Conservation (phyloP, 2,329 filamentous ascomycete genomes). For the Penicillium aurantiogriseum region DNA sequence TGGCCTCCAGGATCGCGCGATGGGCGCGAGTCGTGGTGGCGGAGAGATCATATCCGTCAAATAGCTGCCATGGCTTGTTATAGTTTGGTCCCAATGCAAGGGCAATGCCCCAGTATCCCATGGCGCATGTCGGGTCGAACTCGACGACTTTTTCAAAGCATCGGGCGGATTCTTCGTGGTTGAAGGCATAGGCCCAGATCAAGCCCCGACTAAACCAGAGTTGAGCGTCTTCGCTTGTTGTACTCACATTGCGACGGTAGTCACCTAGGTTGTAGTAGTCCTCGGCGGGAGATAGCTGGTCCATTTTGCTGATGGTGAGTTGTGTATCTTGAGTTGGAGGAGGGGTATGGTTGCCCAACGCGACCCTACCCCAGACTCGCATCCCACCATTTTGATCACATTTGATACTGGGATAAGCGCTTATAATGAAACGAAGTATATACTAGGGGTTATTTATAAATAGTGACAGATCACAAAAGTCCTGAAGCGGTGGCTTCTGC, state of each 20-base stretch:
- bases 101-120: constrained; percentile 46
- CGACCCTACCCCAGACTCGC: background rate
- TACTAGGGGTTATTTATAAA: background rate
- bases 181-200: constrained; percentile 42
- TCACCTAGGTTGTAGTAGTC: constrained; percentile 37
- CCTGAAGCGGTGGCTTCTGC: background rate
- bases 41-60: constrained; percentile 60
- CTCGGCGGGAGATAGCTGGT: background rate
- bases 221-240: constrained; percentile 31
- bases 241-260: constrained; percentile 38
- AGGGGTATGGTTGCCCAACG: constrained; percentile 3
- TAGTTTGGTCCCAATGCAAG: constrained; percentile 72
- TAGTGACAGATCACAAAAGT: background rate
- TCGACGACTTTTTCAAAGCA: constrained; percentile 37
- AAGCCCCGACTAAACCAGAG: constrained; percentile 41
- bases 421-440: background rate
- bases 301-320: constrained; percentile 6
- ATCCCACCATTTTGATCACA: background rate
- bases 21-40: constrained; percentile 41
- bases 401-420: background rate
- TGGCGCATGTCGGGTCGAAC: constrained; percentile 34
- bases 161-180: constrained; percentile 37
- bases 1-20: constrained; percentile 47
- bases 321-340: constrained; percentile 1
- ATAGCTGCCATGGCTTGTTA: constrained; percentile 73